Percentiles rank a stretch among this genome's conserved stretches.
Conservation (phyloP, 2,329 filamentous ascomycete species). For the Onygenales sp. region DNA sequence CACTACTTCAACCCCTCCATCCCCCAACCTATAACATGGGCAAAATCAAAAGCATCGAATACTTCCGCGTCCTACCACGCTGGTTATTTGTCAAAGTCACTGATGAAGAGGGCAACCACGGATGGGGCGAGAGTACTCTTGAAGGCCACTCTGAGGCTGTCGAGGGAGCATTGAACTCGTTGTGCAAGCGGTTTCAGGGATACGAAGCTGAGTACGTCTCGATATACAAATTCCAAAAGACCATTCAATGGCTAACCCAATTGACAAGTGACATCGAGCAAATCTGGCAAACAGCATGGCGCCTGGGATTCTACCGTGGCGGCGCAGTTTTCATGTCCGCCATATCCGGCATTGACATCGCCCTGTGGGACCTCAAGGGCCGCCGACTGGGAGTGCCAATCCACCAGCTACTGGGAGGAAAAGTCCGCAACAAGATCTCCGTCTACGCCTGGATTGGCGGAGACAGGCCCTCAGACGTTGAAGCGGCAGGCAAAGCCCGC, state of each 20-base stretch:
- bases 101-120: conserved; percentile 53
- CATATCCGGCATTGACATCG: conserved; percentile 67
- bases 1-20: not conserved
- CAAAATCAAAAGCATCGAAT: conserved; percentile 58
- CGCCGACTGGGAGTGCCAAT: conserved; percentile 57
- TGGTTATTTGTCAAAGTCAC: conserved; percentile 73
- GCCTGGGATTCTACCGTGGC: conserved; percentile 64
- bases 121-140: conserved; percentile 67
- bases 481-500: conserved; percentile 44
- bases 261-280: conserved; percentile 60
- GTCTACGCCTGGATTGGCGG: conserved; percentile 76
- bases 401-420: conserved; percentile 65
- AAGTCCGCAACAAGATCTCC: conserved; percentile 57
- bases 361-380: conserved; percentile 68
- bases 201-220: conserved; percentile 57
- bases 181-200: conserved; percentile 52
- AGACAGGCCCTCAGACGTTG: conserved; percentile 59
- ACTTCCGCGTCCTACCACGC: conserved; percentile 64
- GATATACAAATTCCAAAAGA: not conserved
- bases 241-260: not conserved
- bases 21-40: conserved; percentile 38
- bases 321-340: conserved; percentile 75
- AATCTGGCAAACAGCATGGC: conserved; percentile 67
- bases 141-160: conserved; percentile 67
- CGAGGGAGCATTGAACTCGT: conserved; percentile 62